These are phyloP conservation scores for Zygotorulaspora mrakii DNA, from an alignment of 1,139 yeast species.

Conservation along the genomic window DNA sequence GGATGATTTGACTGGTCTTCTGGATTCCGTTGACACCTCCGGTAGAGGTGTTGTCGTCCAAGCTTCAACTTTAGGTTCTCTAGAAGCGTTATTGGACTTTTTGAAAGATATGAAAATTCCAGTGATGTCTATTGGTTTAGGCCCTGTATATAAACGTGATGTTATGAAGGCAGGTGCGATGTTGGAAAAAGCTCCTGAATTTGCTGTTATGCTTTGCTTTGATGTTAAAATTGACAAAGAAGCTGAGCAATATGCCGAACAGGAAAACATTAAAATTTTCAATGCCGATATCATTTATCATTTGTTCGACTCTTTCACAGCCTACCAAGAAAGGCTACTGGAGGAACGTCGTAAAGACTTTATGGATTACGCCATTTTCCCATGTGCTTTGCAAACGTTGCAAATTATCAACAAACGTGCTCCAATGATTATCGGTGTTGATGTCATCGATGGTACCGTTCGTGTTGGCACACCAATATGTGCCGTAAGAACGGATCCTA, in stretches of 20 bases:
- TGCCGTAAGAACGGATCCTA: conserved; percentile 86
- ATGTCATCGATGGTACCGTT: conserved; percentile 85
- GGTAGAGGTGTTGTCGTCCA: conserved; percentile 98
- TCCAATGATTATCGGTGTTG: conserved; percentile 99
- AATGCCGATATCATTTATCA: conserved; percentile 96
- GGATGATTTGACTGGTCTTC: conserved; percentile 94
- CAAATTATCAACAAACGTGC: conserved; percentile 98
- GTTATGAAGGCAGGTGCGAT: conserved; percentile 95
- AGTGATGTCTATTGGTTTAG: conserved; percentile 95
- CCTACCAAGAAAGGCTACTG: conserved; percentile 80
- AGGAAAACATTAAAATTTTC: conserved; percentile 86
- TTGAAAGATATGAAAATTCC: conserved; percentile 98
- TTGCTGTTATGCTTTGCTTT: conserved; percentile 94
- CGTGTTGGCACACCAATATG: conserved; percentile 93
- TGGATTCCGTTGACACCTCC: conserved; percentile 89
- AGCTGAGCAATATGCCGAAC: conserved; percentile 96
- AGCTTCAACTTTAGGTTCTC: conserved; percentile 96
- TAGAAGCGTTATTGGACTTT: conserved; percentile 95
- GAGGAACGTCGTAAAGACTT: conserved; percentile 90
- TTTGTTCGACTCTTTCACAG: conserved; percentile 90
- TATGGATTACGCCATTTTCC: conserved; percentile 86
- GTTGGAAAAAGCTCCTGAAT: conserved; percentile 95
- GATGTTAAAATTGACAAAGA: conserved; percentile 96
- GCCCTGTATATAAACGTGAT: conserved; percentile 97
- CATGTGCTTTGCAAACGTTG: conserved; percentile 88